Evolutionary conservation across 2,329 filamentous ascomycete genomes (phyloP).

Genomic region (Fusarium palustre): DNA sequence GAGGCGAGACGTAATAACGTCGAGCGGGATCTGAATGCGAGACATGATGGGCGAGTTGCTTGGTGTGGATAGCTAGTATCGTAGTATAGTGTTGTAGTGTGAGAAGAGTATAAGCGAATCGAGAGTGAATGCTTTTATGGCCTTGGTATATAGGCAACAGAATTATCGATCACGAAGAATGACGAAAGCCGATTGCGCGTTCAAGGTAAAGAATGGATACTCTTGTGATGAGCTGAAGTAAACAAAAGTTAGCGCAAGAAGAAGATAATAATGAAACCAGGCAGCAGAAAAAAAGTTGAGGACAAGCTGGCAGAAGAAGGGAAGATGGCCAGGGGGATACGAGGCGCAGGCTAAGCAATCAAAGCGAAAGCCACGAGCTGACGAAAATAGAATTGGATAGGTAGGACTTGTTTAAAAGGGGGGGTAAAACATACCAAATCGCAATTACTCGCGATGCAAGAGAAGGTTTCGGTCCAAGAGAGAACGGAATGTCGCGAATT

Average conservation of each 20-base stretch:
- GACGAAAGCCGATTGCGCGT: slow-evolving; percentile 41
- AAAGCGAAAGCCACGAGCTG: slow-evolving; percentile 28
- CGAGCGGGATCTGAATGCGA: slow-evolving; percentile 91
- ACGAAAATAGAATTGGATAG: slow-evolving; percentile 4
- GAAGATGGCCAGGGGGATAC: slow-evolving; percentile 29
- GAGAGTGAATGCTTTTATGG: slow-evolving; percentile 33
- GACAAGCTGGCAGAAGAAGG: slow-evolving; percentile 44
- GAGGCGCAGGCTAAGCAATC: slow-evolving; percentile 30
- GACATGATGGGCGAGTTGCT: slow-evolving; percentile 68
- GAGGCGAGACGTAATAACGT: slow-evolving; percentile 89
- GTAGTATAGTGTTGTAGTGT: slow-evolving; percentile 28
- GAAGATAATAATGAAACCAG: slow-evolving; percentile 15
- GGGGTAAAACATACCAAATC: slow-evolving; percentile 28
- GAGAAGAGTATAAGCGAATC: slow-evolving; percentile 22
- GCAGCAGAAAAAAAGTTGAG: slow-evolving; percentile 33
- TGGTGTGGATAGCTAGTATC: slow-evolving; percentile 10
- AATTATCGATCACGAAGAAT: slow-evolving; percentile 42
- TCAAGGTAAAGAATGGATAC: slow-evolving; percentile 38
- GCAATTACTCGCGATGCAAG: slow-evolving; percentile 5
- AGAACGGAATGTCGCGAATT: slow-evolving; percentile 38
- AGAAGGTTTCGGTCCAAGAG: slow-evolving; percentile 18
- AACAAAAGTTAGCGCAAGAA: slow-evolving; percentile 25
- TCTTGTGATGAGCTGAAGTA: slow-evolving; percentile 35
- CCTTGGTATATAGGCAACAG: slow-evolving; percentile 40
- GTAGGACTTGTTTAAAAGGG: slow-evolving; percentile 14